Conservation (phyloP, 371 early-diverging fungal species). For the Mucor circinelloides region DNA sequence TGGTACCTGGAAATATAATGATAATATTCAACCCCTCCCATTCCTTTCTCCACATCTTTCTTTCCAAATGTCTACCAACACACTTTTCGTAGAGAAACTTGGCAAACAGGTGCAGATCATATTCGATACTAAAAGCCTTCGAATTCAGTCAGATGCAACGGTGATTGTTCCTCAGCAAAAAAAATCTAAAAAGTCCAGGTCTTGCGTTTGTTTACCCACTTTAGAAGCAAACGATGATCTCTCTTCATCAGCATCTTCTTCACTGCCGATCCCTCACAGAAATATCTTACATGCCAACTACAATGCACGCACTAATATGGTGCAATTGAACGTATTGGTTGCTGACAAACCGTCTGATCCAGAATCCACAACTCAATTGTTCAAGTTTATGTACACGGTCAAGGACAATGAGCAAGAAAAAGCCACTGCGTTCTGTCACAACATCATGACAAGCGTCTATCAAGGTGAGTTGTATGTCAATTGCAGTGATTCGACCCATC, state of each 20-base stretch:
- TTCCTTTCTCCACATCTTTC: neutral
- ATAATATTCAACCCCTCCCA: neutral
- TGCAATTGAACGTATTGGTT: constrained; percentile 33
- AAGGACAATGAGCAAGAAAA: constrained; percentile 22
- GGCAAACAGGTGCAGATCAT: neutral
- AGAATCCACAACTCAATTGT: constrained; percentile 27
- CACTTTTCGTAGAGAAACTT: neutral
- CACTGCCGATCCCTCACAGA: constrained; percentile 9
- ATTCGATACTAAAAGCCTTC: constrained; percentile 1
- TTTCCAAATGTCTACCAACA: neutral
- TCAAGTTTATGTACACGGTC: constrained; percentile 34
- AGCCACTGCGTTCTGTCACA: constrained; percentile 30
- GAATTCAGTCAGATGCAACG: neutral
- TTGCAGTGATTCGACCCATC: neutral
- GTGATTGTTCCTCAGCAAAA: neutral
- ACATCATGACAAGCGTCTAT: constrained; percentile 33
- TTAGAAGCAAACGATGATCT: neutral
- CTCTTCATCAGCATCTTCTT: constrained; percentile 23
- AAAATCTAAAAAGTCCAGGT: constrained; percentile 1
- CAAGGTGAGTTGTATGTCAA: neutral
- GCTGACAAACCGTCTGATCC: constrained; percentile 28
- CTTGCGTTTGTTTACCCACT: constrained; percentile 7
- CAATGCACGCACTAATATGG: constrained; percentile 25
- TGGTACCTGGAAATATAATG: constrained; percentile 5
- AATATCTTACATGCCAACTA: constrained; percentile 28